Evolutionary conservation across 208 protist genomes (phyloP).

Genomic region (Trypanosoma grayi): DNA sequence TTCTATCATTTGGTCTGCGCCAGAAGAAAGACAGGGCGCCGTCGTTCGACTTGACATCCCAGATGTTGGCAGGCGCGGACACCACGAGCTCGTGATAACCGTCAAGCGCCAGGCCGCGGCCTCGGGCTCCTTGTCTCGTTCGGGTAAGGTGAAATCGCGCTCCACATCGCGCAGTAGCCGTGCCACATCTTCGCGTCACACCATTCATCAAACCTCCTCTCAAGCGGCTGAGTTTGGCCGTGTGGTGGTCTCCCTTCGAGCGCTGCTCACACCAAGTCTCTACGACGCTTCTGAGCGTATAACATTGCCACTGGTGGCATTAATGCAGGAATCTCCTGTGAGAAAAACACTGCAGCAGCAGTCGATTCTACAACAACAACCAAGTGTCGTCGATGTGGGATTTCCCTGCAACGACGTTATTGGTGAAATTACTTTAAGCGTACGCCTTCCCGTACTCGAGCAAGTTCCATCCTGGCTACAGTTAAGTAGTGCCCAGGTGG

Average conservation of each 20-base stretch:
- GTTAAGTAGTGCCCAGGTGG: constrained; percentile 5
- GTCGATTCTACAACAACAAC: constrained; percentile 17
- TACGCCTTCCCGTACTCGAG: constrained; percentile 33
- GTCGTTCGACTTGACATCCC: constrained; percentile 21
- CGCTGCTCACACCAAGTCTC: constrained; percentile 28
- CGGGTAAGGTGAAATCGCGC: neutral
- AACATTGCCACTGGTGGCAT: constrained; percentile 33
- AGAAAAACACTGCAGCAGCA: constrained; percentile 13
- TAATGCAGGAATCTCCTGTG: constrained; percentile 2
- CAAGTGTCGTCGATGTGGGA: neutral
- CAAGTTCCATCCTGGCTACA: constrained; percentile 30
- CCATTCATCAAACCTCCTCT: neutral
- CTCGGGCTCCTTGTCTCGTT: neutral
- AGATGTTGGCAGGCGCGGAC: neutral
- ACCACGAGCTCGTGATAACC: constrained; percentile 4
- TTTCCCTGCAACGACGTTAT: constrained; percentile 9
- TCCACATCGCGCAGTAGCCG: neutral
- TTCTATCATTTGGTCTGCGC: neutral
- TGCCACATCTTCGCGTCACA: neutral
- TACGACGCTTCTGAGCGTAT: constrained; percentile 35
- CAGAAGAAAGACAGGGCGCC: neutral
- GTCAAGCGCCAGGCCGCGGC: neutral
- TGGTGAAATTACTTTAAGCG: constrained; percentile 28
- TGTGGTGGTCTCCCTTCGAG: constrained; percentile 31
- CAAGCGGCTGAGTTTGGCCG: constrained; percentile 27